Conservation (phyloP, 1,284 basidiomycete genomes). For the Phaffia rhodozyma region DNA sequence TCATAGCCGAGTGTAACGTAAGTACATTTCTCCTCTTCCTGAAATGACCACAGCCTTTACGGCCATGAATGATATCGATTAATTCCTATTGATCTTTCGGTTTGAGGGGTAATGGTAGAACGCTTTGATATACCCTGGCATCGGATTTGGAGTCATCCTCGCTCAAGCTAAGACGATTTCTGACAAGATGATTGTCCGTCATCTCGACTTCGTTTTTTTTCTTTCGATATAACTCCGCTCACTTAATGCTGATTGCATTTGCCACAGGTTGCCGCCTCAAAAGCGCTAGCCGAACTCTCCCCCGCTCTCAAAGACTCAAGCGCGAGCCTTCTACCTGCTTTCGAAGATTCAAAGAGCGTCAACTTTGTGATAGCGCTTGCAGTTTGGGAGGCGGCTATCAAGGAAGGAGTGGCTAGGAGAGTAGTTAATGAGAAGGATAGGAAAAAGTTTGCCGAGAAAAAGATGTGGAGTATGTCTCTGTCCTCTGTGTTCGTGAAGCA, state of each 20-base stretch:
- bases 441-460: conserved; percentile 39
- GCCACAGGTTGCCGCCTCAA: conserved; percentile 51
- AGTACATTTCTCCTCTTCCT: background rate
- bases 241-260: background rate
- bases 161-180: conserved; percentile 26
- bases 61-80: background rate
- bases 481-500: too few species aligned
- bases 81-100: conserved; percentile 15
- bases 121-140: conserved; percentile 62
- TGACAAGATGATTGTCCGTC: background rate
- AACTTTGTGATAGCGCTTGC: conserved; percentile 67
- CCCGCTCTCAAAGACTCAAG: conserved; percentile 55
- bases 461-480: conserved; percentile 22
- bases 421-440: conserved; percentile 44
- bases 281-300: conserved; percentile 52
- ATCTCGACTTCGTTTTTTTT: background rate
- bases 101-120: background rate
- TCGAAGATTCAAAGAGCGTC: conserved; percentile 49
- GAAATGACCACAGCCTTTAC: background rate
- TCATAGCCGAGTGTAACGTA: conserved; percentile 15
- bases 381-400: conserved; percentile 59
- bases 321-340: conserved; percentile 38
- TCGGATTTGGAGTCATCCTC: conserved; percentile 56
- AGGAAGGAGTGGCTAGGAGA: conserved; percentile 52
- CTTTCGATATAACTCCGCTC: background rate